Base-by-base conservation (phyloP, 148 eudicot species). In the Polygonum maritimum region DNA sequence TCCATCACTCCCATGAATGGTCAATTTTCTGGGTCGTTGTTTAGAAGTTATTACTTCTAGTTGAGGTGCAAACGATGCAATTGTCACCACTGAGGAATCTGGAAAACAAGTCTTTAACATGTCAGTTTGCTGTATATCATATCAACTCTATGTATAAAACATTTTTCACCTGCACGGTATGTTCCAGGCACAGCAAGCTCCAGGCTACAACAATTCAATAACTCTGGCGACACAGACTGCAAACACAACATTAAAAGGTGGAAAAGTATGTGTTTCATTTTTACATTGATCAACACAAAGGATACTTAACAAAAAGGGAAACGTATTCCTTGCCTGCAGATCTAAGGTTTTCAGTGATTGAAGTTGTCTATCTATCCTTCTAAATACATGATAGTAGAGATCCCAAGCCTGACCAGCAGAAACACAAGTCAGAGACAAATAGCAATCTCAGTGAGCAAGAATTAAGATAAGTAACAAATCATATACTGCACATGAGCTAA, bases 121-220 rank as follows among this genome's bases (percentile, higher is more conserved):
- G 45, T 67, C 71, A 67, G 71, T 67, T 67, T 72, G 52, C 6
- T 72, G 21, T 44, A 19, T 36, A 7, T 45, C 21, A 33, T 6
- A 33, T 48, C 47, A 73, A 35, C 49, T 36, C 41, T 62, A 73
- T 12, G 21, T 3, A 39, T 41, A 5, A 44, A 62, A 73, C 41
- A 13, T 8, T 19, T 73, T 40, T 82, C 79, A 92, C 99, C 99
- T 65, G 98, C 97, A 81, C 88, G 88, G 75, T 96, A 96, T 74
- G 98, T 92, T 79, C 99, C 99, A 74, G 99, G 99, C 65, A 96
- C 98, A 51, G 99, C 98, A 74, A 96, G 94, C 88, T 91, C 94
- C 80, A 96, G 83, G 77, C 88, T 74, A 26, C 88, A 91, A 79
- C 99, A 96, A 80, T 84, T 89, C 73, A 96, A 82, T 86, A 96